A percentile compares a stretch with the other conserved stretches of the same genome.
Evolutionary conservation across 129 eudicot species (phyloP).

Genomic region (Escallonia herrerae): DNA sequence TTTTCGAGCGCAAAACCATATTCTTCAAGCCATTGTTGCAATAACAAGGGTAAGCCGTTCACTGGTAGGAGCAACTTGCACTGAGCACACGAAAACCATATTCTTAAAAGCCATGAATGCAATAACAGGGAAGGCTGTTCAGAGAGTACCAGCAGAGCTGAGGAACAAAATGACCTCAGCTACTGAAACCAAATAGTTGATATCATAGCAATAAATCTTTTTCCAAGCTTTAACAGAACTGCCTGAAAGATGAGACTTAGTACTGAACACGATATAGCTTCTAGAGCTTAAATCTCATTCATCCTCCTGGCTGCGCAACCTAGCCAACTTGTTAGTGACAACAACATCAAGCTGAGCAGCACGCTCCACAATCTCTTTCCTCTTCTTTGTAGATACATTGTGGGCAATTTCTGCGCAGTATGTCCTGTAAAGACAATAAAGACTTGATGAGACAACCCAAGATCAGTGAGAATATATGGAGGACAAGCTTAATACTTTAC

Average conservation of each 20-base stretch:
- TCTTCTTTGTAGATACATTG: slow-evolving; percentile 47
- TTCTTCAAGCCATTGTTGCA: too few species aligned
- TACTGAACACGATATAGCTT: slow-evolving; percentile 2
- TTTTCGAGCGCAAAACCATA: too few species aligned
- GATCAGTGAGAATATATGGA: not conserved
- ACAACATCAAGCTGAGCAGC: slow-evolving; percentile 56
- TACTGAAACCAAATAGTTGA: not conserved
- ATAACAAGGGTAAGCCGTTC: too few species aligned
- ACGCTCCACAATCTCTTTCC: slow-evolving; percentile 52
- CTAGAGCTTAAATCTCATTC: slow-evolving; percentile 20
- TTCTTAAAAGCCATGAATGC: too few species aligned
- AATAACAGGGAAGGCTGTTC: too few species aligned
- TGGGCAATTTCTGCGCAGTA: slow-evolving; percentile 59
- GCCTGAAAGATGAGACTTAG: not conserved
- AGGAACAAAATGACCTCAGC: not conserved
- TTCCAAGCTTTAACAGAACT: not conserved
- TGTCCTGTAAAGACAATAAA: slow-evolving; percentile 18
- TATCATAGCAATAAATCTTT: not conserved
- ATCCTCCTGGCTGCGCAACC: slow-evolving; percentile 60
- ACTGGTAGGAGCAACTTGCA: too few species aligned
- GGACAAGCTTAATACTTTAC: not conserved
- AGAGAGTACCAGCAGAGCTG: too few species aligned
- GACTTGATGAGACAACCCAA: not conserved
- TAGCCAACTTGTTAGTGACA: slow-evolving; percentile 64
- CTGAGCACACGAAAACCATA: too few species aligned